Percentiles rank a stretch among this genome's conserved stretches.
Conservation (phyloP, 306 rosid genomes). For the Calophaca sinica region DNA sequence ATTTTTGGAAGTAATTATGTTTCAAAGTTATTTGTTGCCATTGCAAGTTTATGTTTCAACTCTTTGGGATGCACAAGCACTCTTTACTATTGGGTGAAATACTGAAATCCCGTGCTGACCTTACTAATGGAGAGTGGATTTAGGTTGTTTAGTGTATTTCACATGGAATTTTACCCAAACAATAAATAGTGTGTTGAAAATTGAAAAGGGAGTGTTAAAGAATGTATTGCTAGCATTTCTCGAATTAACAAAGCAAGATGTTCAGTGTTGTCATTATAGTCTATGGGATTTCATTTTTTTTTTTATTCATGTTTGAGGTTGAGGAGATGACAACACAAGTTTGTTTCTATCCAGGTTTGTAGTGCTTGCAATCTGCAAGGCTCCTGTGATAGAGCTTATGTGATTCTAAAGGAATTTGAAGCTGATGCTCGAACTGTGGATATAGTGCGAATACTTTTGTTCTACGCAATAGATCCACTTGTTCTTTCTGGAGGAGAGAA, state of each 20-base stretch:
- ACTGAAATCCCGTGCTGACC: background rate
- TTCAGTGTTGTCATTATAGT: conserved; percentile 28
- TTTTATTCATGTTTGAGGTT: conserved; percentile 5
- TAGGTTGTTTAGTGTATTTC: conserved; percentile 7
- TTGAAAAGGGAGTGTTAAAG: background rate
- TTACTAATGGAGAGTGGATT: conserved; percentile 3
- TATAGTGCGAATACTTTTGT: conserved; percentile 76
- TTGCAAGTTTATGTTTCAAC: too few relatives aligned
- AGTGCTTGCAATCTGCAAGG: conserved; percentile 81
- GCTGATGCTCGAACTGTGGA: conserved; percentile 89
- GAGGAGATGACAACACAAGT: conserved; percentile 40
- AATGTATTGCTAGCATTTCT: background rate
- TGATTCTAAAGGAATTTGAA: conserved; percentile 65
- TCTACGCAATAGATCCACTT: conserved; percentile 79
- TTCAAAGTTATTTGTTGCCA: background rate
- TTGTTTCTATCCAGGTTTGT: conserved; percentile 72
- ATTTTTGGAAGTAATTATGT: conserved; percentile 5
- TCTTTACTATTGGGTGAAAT: conserved; percentile 7
- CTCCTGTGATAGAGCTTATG: conserved; percentile 96
- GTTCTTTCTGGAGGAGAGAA: conserved; percentile 73
- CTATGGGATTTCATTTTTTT: background rate
- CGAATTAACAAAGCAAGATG: background rate
- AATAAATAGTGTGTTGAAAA: background rate
- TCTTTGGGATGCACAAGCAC: background rate
- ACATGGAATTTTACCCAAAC: background rate